These are phyloP conservation scores for Tylopilus sp. DNA, from an alignment of 1,284 basidiomycete species.

Conservation along the genomic window DNA sequence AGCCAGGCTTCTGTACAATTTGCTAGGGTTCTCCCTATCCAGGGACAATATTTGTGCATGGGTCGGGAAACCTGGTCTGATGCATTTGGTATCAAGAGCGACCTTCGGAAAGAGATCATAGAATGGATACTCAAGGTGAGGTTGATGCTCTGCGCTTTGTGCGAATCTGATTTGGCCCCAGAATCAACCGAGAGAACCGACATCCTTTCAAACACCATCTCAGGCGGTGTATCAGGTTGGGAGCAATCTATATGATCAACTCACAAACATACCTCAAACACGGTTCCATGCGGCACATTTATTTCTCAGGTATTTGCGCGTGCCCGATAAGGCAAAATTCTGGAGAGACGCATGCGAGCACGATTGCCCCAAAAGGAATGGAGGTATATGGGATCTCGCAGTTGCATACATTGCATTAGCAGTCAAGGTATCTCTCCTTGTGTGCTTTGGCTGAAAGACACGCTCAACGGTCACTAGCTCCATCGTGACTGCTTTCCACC, in stretches of 20 bases:
- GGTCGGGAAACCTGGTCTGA: conserved; percentile 24
- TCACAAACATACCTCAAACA: conserved; percentile 63
- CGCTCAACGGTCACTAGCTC: conserved; percentile 50
- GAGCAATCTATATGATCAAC: conserved; percentile 62
- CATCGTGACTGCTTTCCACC: conserved; percentile 72
- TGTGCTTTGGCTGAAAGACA: neutral
- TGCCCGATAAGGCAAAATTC: conserved; percentile 20
- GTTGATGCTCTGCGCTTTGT: conserved; percentile 13
- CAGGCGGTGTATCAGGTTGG: conserved; percentile 8
- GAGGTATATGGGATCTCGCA: conserved; percentile 63
- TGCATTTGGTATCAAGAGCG: conserved; percentile 40
- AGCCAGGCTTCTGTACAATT: neutral
- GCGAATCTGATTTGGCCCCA: conserved; percentile 8
- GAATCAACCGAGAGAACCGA: conserved; percentile 33
- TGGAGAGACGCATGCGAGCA: conserved; percentile 20
- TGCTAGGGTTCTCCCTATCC: neutral
- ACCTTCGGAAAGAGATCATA: conserved; percentile 47
- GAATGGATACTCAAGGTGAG: conserved; percentile 58
- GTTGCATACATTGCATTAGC: conserved; percentile 66
- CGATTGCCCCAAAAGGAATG: neutral
- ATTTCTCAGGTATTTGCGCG: conserved; percentile 62
- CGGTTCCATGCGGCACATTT: conserved; percentile 70
- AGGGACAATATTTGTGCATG: neutral
- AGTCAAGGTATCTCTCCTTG: conserved; percentile 61
- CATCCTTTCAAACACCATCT: conserved; percentile 9